Evolutionary conservation across 768 basidiomycete genomes (phyloP).

Genomic region (Asterophora parasitica): DNA sequence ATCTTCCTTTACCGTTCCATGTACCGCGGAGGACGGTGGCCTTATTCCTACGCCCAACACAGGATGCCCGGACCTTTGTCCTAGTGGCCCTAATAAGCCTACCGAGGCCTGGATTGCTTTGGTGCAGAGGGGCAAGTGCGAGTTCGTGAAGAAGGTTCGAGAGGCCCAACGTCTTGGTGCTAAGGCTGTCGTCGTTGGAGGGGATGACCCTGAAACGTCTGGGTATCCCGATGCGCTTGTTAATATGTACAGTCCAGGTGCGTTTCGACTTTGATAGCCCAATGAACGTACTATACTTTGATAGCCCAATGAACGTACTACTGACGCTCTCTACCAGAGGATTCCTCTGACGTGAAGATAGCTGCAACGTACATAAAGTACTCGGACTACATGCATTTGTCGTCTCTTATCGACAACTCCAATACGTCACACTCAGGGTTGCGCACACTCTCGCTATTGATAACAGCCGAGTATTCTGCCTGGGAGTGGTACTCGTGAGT

Average conservation of each 20-base stretch:
- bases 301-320: neutral
- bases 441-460: constrained; percentile 68
- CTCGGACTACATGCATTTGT: constrained; percentile 70
- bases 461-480: constrained; percentile 73
- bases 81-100: constrained; percentile 50
- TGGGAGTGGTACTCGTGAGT: constrained; percentile 94
- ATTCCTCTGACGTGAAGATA: constrained; percentile 80
- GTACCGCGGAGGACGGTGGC: constrained; percentile 30
- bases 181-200: constrained; percentile 88
- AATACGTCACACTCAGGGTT: constrained; percentile 79
- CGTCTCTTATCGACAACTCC: constrained; percentile 62
- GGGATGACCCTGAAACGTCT: constrained; percentile 58
- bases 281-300: constrained; percentile 1
- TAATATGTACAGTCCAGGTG: constrained; percentile 92
- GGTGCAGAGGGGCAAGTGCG: constrained; percentile 84
- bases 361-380: constrained; percentile 87
- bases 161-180: constrained; percentile 75
- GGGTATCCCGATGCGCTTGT: constrained; percentile 74
- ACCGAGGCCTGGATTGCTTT: constrained; percentile 86
- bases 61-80: constrained; percentile 69
- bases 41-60: constrained; percentile 33
- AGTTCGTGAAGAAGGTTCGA: constrained; percentile 86
- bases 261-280: constrained; percentile 16
- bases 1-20: constrained; percentile 57
- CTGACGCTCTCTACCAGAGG: constrained; percentile 42